Evolutionary conservation across 2,329 filamentous ascomycete genomes (phyloP), one percentile per base, ranked within the genome.

Genomic region (Zalaria sp.): DNA sequence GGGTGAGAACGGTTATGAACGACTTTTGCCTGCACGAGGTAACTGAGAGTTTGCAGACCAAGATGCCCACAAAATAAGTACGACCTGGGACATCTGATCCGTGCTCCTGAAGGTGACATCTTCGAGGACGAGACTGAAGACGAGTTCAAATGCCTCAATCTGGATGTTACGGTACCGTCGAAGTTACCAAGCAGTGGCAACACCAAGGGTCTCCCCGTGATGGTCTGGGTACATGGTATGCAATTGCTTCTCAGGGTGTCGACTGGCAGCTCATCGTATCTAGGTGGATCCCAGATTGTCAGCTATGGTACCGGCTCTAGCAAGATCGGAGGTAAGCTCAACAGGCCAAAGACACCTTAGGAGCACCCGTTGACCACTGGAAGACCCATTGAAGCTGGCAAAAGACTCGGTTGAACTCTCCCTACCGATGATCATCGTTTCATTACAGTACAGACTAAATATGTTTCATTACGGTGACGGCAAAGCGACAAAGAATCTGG

Each of bases 391-490:
- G 0, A 39, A 35, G 27, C 31, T 47, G 18, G 43, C 45, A 4
- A 34, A 28, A 50, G 56, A 63, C 26, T 65, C 65, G 0, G 49
- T 60, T 0, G 46, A 47, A 0, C 7, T 47, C 2, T 54, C 53
- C 0, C 57, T 59, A 32, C 63, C 65, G 0, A 54, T 67, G 2
- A 56, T 68, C 6, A 60, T 63, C 18, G 62, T 69, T 1, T 58
- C 58, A 25, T 58, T 67, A 39, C 64, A 67, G 39, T 66, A 66
- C 38, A 56, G 65, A 5, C 51, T 67, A 7, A 66, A 65, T 36
- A 59, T 66, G 10, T 66, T 72, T 41, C 64, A 61, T 6, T 65
- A 71, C 42, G 64, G 65, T 0, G 59, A 66, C 37, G 60, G 57
- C 1, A 54, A 53, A 2, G 60, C 62, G 18, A 49, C 47, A 49